Evolutionary conservation across 2,329 filamentous ascomycete species (phyloP), one percentile per base, ranked within the genome.

Genomic region (Diaporthe sp.): DNA sequence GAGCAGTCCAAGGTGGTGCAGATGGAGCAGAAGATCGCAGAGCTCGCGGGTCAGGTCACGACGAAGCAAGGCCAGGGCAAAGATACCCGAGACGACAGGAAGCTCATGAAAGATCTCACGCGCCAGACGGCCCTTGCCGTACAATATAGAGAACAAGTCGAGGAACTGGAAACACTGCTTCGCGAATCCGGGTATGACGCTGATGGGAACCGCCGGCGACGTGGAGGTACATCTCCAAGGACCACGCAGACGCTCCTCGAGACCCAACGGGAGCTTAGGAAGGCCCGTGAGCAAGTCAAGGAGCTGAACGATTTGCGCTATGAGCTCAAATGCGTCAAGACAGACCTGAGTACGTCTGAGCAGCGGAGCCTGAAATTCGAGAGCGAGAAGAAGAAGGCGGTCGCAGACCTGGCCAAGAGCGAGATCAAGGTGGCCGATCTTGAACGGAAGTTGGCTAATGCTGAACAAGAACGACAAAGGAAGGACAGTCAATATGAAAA

Each of bases 1-100:
- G 93, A 95, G 80, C 91, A 92, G 77, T 87, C 89, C 76, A 93
- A 89, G 80, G 90, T 93, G 35, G 84, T 87, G 40, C 83, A 87
- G 71, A 91, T 95, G 85, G 93, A 95, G 80, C 86, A 87, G 75
- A 88, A 87, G 78, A 87, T 92, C 70, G 86, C 88, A 2, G 88
- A 92, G 72, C 85, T 94, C 75, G 89, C 91, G 71, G 86, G 87
- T 8, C 88, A 92, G 75, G 88, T 93, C 74, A 80, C 85, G 0
- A 80, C 83, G 1, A 80, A 80, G 33, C 82, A 81, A 52, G 80
- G 79, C 71, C 82, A 83, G 38, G 83, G 83, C 9, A 82, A 80
- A 13, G 86, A 86, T 19, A 52, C 30, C 38, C 82, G 85, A 42
- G 85, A 87, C n/a, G 84, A 87, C 15, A 82, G 85, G 3, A 85